Base-by-base conservation (phyloP, 495 filamentous ascomycete species). In the Penicillium soppii region DNA sequence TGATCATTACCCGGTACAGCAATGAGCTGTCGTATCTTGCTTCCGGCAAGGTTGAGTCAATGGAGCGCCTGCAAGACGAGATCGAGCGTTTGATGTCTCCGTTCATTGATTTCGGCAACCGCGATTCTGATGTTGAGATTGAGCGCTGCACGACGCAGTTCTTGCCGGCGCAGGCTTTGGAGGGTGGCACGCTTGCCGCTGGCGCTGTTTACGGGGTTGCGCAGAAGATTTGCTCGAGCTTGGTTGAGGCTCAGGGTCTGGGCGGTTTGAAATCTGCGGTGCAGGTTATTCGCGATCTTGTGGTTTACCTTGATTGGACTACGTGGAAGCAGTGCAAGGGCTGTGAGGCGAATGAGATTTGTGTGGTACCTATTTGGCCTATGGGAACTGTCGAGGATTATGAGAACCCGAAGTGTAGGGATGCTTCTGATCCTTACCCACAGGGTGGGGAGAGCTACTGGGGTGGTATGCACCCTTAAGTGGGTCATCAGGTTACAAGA, bases 341-440 rank as follows among this genome's bases (percentile, higher is more conserved):
- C 13, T 88, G 84, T 49, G 62, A 50, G 0, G 62, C 68, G 15
- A 76, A 83, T 47, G 80, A 88, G 62, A 70, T 83, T n/a, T 87
- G 84, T 65, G 74, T 84, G n/a, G 57, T 85, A 3, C 80, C 85
- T 1, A 82, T 87, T 61, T 88, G 84, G 82, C 85, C 84, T 0
- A 72, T 77, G 58, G 84, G 84, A 0, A 72, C 72, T 0, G 55
- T 68, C 0, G 69, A 79, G 16, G 82, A 85, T 50, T 76, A 82
- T 55, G 59, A 73, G 21, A 60, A 71, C 16, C 83, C 83, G 1
- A 63, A 66, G 35, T 85, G 82, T 49, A 59, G 55, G 36, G 69
- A 73, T 52, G 56, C 46, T 9, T 52, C 47, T 4, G 59, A 60
- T 7, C 62, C 62, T 3, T 58, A 57, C 30, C 47, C 52, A 13